Percentiles rank a stretch among this genome's conserved stretches.
These are phyloP conservation scores for Trichoderma atroviride DNA, from an alignment of 2,329 filamentous ascomycete genomes.

Conservation along the genomic window DNA sequence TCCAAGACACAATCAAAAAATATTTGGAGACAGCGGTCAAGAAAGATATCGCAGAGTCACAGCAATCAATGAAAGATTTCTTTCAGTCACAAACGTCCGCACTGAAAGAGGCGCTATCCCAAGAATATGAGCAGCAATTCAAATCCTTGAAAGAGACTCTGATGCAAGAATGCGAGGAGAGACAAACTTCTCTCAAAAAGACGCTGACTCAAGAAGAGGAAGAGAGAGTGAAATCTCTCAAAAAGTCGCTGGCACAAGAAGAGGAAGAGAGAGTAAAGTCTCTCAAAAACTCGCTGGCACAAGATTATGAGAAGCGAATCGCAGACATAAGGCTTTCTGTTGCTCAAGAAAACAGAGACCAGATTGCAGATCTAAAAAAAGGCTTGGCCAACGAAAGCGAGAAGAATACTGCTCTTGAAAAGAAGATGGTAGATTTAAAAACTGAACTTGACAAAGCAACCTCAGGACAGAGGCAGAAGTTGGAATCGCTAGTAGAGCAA, in stretches of 20 bases:
- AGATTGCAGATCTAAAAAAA: neutral
- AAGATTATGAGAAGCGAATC: constrained; percentile 6
- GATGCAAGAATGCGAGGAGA: neutral
- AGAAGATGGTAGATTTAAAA: neutral
- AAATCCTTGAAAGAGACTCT: neutral
- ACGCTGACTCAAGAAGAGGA: neutral
- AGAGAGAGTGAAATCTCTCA: neutral
- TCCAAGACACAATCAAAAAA: neutral
- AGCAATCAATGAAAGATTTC: neutral
- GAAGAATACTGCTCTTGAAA: neutral
- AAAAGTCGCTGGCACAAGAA: neutral
- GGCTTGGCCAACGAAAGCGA: constrained; percentile 2
- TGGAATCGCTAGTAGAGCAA: neutral
- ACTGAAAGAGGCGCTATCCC: neutral
- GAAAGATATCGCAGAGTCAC: neutral
- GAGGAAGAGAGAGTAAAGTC: neutral
- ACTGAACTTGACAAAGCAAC: neutral
- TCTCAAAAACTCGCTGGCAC: neutral
- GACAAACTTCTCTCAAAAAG: neutral
- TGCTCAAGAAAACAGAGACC: neutral
- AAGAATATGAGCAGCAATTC: constrained; percentile 5
- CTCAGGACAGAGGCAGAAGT: neutral
- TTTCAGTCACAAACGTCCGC: constrained; percentile 2
- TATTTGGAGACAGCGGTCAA: constrained; percentile 1
- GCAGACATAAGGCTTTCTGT: neutral